phyloP scores from a whole-genome alignment of 257 asterid species.

The Rauvolfia tetraphylla region DNA sequence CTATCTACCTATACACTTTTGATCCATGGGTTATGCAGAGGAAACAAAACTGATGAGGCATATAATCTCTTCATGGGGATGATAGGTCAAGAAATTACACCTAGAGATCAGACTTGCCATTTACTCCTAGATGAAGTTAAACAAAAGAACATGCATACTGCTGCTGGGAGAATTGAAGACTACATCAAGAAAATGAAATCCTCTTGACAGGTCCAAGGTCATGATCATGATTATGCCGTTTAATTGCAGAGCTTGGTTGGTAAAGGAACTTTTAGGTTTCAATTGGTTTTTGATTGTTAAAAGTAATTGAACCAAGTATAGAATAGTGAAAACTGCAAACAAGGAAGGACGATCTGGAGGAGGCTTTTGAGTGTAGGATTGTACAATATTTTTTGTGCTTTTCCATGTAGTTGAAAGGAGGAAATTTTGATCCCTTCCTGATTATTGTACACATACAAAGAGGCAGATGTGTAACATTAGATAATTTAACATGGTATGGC shows the following conservation, averaged over 20 bases:
- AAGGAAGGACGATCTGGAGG: neutral
- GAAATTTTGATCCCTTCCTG: slow-evolving; percentile 2
- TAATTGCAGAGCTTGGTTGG: neutral
- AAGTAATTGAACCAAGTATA: neutral
- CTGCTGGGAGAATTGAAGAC: slow-evolving; percentile 48
- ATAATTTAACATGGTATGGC: neutral
- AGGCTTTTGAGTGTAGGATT: neutral
- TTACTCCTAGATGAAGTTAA: slow-evolving; percentile 59
- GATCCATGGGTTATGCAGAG: slow-evolving; percentile 78
- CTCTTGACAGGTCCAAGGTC: slow-evolving; percentile 20
- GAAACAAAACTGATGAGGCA: slow-evolving; percentile 51
- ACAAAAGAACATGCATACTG: slow-evolving; percentile 54
- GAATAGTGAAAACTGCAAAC: neutral
- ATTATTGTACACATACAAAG: neutral
- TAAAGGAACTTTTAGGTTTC: neutral
- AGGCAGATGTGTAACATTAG: neutral
- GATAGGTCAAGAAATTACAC: slow-evolving; percentile 59
- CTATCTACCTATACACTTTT: slow-evolving; percentile 70
- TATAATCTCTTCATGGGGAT: slow-evolving; percentile 56
- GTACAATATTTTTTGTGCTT: neutral
- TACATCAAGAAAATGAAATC: slow-evolving; percentile 67
- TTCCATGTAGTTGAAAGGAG: neutral
- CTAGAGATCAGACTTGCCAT: slow-evolving; percentile 72
- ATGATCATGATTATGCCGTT: neutral
- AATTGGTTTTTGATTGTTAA: neutral